Evolutionary conservation across 202 grass and related monocot species (phyloP).

Genomic region (Setaria italica): DNA sequence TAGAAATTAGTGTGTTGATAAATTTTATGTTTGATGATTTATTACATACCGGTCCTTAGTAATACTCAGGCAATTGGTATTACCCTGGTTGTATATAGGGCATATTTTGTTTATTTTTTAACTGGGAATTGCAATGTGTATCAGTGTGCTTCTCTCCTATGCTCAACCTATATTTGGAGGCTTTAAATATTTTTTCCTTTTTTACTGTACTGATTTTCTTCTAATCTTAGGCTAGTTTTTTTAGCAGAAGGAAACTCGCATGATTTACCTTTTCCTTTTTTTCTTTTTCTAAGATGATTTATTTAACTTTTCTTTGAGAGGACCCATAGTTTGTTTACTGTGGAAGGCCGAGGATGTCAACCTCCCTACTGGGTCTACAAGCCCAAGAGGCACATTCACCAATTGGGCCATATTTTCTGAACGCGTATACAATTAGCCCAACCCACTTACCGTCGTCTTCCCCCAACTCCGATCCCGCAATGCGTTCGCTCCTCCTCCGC

Average conservation of each 20-base stretch:
- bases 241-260: background rate
- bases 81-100: background rate
- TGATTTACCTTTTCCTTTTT: too few species aligned
- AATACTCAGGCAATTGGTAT: background rate
- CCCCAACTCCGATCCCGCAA: conserved; percentile 15
- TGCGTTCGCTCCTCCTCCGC: conserved; percentile 37
- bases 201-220: background rate
- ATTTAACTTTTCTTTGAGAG: too few species aligned
- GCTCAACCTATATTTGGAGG: background rate
- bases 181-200: too few species aligned
- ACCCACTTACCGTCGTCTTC: background rate
- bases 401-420: background rate
- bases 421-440: background rate
- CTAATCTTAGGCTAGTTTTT: background rate
- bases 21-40: background rate
- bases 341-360: background rate
- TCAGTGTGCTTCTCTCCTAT: background rate
- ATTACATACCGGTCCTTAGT: background rate
- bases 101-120: background rate
- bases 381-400: background rate
- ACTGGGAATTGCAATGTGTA: background rate
- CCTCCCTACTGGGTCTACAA: too few species aligned
- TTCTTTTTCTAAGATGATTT: too few species aligned
- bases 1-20: background rate
- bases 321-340: too few species aligned